Evolutionary conservation across 1,284 basidiomycete genomes (phyloP).

Genomic region (Marasmius oreades): DNA sequence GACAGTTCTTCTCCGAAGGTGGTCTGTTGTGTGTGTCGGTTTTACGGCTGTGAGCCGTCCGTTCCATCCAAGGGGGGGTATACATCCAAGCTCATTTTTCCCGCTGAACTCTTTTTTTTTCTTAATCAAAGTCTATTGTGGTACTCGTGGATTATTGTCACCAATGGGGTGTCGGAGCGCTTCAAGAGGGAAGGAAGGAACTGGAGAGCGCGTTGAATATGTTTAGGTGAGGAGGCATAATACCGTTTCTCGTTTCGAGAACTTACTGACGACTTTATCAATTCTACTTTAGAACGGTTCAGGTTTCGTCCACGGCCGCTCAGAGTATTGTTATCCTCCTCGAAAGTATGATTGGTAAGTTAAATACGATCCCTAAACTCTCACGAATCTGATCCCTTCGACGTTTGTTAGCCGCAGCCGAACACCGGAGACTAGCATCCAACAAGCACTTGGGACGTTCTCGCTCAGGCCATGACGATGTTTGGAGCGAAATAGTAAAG

Average conservation of each 20-base stretch:
- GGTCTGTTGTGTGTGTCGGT: slow-evolving; percentile 23
- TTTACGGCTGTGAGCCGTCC: slow-evolving; percentile 20
- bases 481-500: too few relatives aligned
- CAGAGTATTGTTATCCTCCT: background rate
- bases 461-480: too few relatives aligned
- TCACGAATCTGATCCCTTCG: too few relatives aligned
- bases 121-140: background rate
- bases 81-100: too few relatives aligned
- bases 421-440: too few relatives aligned
- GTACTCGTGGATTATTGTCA: background rate
- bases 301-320: background rate
- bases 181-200: background rate
- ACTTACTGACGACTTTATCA: too few relatives aligned
- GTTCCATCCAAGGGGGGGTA: too few relatives aligned
- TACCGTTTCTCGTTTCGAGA: too few relatives aligned
- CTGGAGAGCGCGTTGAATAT: background rate
- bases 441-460: too few relatives aligned
- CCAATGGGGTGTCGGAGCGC: background rate
- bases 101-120: background rate
- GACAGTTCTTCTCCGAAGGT: slow-evolving; percentile 21
- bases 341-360: background rate
- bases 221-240: background rate
- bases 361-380: too few relatives aligned
- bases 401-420: too few relatives aligned
- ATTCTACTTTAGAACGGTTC: background rate